These are phyloP conservation scores for Ustilago trichophora DNA, from an alignment of 1,284 basidiomycete genomes.

Conservation along the genomic window DNA sequence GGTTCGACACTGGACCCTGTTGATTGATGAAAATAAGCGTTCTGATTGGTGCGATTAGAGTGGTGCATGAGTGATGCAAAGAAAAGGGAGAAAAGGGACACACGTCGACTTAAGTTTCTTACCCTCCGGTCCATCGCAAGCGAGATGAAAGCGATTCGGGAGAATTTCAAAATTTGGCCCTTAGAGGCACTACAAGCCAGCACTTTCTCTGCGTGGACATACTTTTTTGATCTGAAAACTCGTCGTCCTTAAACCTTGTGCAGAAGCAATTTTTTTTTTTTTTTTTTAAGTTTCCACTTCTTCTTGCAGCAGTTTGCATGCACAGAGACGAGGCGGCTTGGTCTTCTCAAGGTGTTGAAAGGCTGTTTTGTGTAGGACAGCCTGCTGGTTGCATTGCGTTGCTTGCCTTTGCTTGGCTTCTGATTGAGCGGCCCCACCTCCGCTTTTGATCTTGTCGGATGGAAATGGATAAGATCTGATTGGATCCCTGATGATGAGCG, in stretches of 20 bases:
- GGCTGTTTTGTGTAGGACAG: too few relatives aligned
- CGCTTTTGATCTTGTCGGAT: conserved; percentile 13
- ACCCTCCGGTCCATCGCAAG: neutral
- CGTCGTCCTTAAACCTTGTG: conserved; percentile 12
- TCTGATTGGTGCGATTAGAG: conserved; percentile 50
- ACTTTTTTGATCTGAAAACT: conserved; percentile 38
- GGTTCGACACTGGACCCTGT: conserved; percentile 37
- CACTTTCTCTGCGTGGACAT: too few relatives aligned
- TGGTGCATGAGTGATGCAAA: conserved; percentile 10
- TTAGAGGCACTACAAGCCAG: too few relatives aligned
- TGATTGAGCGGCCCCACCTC: conserved; percentile 13
- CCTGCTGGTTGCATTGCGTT: too few relatives aligned
- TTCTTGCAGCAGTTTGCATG: neutral
- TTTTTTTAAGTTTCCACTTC: neutral
- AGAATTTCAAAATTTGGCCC: conserved; percentile 5
- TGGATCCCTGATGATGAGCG: conserved; percentile 6
- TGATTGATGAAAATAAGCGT: conserved; percentile 12
- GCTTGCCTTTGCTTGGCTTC: too few relatives aligned
- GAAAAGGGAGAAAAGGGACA: neutral
- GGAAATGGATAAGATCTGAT: conserved; percentile 42
- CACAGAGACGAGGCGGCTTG: too few relatives aligned
- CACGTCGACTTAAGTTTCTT: conserved; percentile 14
- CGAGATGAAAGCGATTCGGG: neutral
- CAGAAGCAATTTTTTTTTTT: too few relatives aligned
- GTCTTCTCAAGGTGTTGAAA: too few relatives aligned